Conservation (phyloP, 108 stramenopile species). For the Fistulifera pelliculosa region DNA sequence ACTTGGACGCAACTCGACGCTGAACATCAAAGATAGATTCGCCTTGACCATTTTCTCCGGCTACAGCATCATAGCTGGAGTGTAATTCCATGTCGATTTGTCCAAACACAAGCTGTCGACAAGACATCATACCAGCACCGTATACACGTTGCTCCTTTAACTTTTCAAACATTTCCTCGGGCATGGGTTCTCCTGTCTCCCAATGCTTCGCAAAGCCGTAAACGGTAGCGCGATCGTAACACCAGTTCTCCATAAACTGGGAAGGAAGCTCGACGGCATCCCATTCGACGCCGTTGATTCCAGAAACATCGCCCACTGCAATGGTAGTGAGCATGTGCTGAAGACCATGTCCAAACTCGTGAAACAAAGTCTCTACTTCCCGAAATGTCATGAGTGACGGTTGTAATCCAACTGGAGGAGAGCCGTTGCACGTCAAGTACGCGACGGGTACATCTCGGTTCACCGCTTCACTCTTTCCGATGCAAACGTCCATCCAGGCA, state of each 20-base stretch:
- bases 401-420: conserved; percentile 89
- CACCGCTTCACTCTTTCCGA: conserved; percentile 81
- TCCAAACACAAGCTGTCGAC: conserved; percentile 94
- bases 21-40: conserved; percentile 91
- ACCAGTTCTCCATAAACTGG: conserved; percentile 99
- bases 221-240: conserved; percentile 87
- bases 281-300: conserved; percentile 96
- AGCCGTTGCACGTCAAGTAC: conserved; percentile 98
- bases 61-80: conserved; percentile 69
- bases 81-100: conserved; percentile 95
- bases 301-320: conserved; percentile 91
- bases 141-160: conserved; percentile 86
- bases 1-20: conserved; percentile 69
- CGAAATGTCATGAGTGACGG: conserved; percentile 98
- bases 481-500: conserved; percentile 93
- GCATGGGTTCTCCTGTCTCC: conserved; percentile 92
- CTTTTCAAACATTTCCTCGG: conserved; percentile 94
- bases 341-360: conserved; percentile 57
- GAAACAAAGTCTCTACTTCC: conserved; percentile 97
- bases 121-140: conserved; percentile 88
- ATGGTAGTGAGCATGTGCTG: conserved; percentile 72
- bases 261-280: conserved; percentile 95
- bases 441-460: conserved; percentile 87
- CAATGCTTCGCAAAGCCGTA: conserved; percentile 97
- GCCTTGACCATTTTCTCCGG: conserved; percentile 31